Percentiles rank a stretch among this genome's conserved stretches.
These are phyloP conservation scores for Nannizziopsis arthrosporioides DNA, from an alignment of 2,329 filamentous ascomycete species.

Conservation along the genomic window DNA sequence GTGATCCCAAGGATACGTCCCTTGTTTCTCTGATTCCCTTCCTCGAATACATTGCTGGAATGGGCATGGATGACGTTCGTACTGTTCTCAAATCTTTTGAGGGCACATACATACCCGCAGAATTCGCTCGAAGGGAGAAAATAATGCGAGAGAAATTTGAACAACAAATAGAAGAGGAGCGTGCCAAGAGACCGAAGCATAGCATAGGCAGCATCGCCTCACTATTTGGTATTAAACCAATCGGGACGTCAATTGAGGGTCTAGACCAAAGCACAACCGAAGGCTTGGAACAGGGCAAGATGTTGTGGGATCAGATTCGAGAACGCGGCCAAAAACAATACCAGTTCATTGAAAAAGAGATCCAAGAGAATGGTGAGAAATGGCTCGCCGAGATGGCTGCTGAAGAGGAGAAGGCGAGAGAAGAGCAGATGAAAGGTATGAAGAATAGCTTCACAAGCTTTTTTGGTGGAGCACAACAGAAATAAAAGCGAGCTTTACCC, in stretches of 20 bases:
- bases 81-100: constrained; percentile 79
- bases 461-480: constrained; percentile 26
- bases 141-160: constrained; percentile 76
- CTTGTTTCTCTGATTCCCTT: constrained; percentile 87
- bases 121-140: constrained; percentile 82
- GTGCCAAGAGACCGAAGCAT: constrained; percentile 47
- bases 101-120: constrained; percentile 74
- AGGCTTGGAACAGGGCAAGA: constrained; percentile 83
- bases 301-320: constrained; percentile 87
- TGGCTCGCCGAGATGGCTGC: constrained; percentile 91
- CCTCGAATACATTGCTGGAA: constrained; percentile 91
- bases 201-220: constrained; percentile 58
- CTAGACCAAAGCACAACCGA: constrained; percentile 55
- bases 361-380: constrained; percentile 83
- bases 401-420: constrained; percentile 75
- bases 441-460: constrained; percentile 60
- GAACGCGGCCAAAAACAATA: constrained; percentile 88
- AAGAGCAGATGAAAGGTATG: constrained; percentile 87
- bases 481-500: background rate
- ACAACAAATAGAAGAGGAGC: constrained; percentile 59
- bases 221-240: constrained; percentile 66
- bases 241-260: constrained; percentile 47
- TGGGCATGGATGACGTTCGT: constrained; percentile 80
- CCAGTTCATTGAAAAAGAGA: constrained; percentile 76
- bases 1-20: constrained; percentile 68